Evolutionary conservation across 306 rosid genomes (phyloP).

Genomic region (Alnus glutinosa): DNA sequence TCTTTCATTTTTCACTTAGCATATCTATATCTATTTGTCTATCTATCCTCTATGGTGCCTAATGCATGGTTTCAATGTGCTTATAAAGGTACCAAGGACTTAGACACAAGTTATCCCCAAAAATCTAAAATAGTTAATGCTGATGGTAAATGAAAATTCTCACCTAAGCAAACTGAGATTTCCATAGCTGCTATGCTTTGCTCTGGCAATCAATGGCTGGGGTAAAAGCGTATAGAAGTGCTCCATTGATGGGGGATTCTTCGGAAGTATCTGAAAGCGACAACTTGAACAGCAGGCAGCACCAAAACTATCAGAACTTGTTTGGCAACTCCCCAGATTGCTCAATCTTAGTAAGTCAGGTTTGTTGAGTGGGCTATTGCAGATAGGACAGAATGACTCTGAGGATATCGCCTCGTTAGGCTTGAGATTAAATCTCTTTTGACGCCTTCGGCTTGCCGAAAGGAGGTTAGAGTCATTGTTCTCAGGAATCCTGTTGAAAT

Average conservation of each 20-base stretch:
- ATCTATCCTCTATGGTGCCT: neutral
- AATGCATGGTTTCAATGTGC: neutral
- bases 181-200: conserved; percentile 45
- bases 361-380: conserved; percentile 75
- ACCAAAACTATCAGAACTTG: conserved; percentile 36
- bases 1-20: neutral
- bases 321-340: conserved; percentile 28
- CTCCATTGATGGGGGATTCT: conserved; percentile 45
- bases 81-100: conserved; percentile 6
- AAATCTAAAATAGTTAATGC: conserved; percentile 16
- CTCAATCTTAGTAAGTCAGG: conserved; percentile 56
- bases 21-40: neutral
- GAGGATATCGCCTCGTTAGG: conserved; percentile 73
- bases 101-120: conserved; percentile 9
- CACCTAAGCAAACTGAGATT: conserved; percentile 55
- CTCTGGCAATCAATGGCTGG: conserved; percentile 45
- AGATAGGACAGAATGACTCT: conserved; percentile 72
- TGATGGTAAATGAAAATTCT: conserved; percentile 30
- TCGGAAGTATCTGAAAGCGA: conserved; percentile 84
- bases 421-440: conserved; percentile 75
- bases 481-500: conserved; percentile 83
- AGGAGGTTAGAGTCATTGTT: conserved; percentile 61
- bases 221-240: conserved; percentile 59
- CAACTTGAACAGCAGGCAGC: conserved; percentile 77
- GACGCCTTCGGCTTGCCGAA: conserved; percentile 79